phyloP scores from a whole-genome alignment of 1,284 basidiomycete species.

The Limonomyces culmigenus region DNA sequence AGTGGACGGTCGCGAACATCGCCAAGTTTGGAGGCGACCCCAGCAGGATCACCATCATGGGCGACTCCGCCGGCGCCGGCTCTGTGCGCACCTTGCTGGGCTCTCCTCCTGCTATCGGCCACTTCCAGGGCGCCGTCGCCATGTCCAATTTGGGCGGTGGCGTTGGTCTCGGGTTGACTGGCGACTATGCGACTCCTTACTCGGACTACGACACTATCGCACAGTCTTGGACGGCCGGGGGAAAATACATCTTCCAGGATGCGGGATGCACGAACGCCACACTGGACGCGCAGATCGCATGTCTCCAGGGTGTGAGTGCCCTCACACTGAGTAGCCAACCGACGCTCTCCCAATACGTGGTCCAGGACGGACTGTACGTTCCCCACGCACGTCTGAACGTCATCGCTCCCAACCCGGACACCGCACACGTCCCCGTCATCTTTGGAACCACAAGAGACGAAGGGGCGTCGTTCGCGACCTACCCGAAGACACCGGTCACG shows the following conservation, averaged over 20 bases:
- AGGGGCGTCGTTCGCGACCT: no score
- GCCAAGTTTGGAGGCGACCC: slow-evolving; percentile 10
- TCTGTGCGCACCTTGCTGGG: slow-evolving; percentile 8
- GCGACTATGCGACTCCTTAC: slow-evolving; percentile 8
- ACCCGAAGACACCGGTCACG: no score
- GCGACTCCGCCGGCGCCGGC: slow-evolving; percentile 10
- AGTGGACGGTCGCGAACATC: background rate
- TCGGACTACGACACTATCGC: slow-evolving; percentile 8
- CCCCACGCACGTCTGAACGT: background rate
- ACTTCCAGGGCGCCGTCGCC: slow-evolving; percentile 8
- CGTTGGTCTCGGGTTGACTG: no score
- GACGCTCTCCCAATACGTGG: slow-evolving; percentile 3
- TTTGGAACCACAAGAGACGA: background rate
- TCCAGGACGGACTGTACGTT: slow-evolving; percentile 9
- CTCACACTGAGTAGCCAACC: background rate
- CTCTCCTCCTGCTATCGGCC: slow-evolving; percentile 8
- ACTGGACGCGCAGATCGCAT: background rate
- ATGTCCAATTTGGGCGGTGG: slow-evolving; percentile 9
- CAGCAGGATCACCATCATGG: slow-evolving; percentile 9
- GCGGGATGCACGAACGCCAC: background rate
- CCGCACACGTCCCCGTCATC: background rate
- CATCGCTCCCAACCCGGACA: background rate
- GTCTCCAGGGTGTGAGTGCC: background rate
- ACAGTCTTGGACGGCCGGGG: slow-evolving; percentile 7
- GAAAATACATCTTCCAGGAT: background rate